Percentiles rank a stretch among this genome's conserved stretches.
Conservation (phyloP, 106 monocot genomes). For the Amphibolis antarctica region DNA sequence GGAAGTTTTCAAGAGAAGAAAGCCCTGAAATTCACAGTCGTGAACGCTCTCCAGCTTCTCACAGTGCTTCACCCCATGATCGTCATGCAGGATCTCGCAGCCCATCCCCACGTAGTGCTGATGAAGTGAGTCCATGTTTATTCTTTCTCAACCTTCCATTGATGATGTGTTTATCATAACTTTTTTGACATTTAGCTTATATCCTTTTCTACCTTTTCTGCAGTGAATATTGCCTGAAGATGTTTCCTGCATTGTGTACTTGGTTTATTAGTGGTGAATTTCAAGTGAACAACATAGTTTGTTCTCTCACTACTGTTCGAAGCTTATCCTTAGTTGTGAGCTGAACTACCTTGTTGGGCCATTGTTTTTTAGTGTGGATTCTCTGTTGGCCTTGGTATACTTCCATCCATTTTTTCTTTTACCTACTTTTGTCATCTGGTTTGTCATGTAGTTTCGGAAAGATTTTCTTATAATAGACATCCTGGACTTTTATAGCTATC, state of each 20-base stretch:
- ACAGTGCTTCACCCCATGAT: constrained; percentile 33
- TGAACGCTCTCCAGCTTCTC: constrained; percentile 21
- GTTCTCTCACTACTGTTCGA: neutral
- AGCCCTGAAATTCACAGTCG: constrained; percentile 23
- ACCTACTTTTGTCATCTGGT: neutral
- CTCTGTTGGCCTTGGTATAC: constrained; percentile 1
- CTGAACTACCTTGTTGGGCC: neutral
- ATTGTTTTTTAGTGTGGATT: neutral
- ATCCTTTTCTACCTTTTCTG: neutral
- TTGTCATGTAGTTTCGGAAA: neutral
- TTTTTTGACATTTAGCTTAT: neutral
- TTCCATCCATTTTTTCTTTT: neutral
- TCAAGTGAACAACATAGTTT: neutral
- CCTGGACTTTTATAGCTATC: constrained; percentile 22
- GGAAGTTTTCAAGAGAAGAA: constrained; percentile 17
- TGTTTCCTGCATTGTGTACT: neutral
- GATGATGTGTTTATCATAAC: neutral
- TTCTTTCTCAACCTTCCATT: neutral
- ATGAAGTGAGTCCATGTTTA: constrained; percentile 15
- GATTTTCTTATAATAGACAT: constrained; percentile 20
- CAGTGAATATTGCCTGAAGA: neutral
- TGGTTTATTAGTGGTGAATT: neutral
- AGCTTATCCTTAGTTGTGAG: neutral
- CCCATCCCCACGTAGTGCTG: constrained; percentile 21
- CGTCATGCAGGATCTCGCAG: constrained; percentile 25